Conservation (phyloP, 768 basidiomycete species). For the Bullera alba region DNA sequence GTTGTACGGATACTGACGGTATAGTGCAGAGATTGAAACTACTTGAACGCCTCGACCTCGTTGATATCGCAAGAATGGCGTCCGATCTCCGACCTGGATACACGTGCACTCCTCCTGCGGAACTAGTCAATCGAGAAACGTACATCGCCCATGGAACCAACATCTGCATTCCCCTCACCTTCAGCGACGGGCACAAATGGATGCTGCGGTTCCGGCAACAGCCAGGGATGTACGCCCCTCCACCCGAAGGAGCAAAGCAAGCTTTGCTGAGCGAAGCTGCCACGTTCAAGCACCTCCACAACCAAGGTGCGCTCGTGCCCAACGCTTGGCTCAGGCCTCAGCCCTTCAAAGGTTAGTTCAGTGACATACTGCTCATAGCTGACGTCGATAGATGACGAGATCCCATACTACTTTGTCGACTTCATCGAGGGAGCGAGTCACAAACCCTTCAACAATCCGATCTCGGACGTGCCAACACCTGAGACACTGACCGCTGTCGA, state of each 20-base stretch:
- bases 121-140: no score
- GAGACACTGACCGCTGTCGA: not conserved
- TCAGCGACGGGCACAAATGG: not conserved
- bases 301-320: not conserved
- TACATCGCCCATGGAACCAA: not conserved
- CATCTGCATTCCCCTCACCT: not conserved
- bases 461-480: not conserved
- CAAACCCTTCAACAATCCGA: not conserved
- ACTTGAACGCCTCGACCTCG: no score
- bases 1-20: no score
- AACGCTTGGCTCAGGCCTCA: not conserved
- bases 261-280: not conserved
- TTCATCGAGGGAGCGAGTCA: not conserved
- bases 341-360: no score
- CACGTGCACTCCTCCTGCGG: no score
- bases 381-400: not conserved
- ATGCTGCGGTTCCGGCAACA: not conserved
- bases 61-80: no score
- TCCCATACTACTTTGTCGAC: not conserved
- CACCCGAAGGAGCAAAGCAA: not conserved
- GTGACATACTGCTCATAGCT: no score
- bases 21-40: no score
- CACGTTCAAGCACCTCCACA: not conserved
- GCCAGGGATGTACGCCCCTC: not conserved
- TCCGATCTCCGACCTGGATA: no score